Evolutionary conservation across 306 rosid genomes (phyloP).

Genomic region (Mimosa pudica): DNA sequence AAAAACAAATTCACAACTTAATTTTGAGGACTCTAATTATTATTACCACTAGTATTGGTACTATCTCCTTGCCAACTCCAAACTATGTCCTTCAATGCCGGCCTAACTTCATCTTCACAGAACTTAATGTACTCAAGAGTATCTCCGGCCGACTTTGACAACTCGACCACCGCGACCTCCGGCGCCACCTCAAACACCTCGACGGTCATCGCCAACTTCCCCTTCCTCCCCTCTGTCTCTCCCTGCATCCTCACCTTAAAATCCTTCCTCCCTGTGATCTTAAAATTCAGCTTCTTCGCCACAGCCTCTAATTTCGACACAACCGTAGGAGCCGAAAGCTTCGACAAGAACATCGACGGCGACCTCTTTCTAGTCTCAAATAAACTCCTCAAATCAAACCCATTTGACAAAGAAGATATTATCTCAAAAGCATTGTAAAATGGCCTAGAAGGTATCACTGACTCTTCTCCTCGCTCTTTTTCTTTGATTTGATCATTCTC

Average conservation of each 20-base stretch:
- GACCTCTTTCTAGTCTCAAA: constrained; percentile 65
- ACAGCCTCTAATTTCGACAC: constrained; percentile 51
- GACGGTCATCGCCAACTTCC: constrained; percentile 57
- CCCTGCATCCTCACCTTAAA: constrained; percentile 64
- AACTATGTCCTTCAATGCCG: constrained; percentile 81
- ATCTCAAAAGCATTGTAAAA: constrained; percentile 84
- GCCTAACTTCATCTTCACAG: constrained; percentile 72
- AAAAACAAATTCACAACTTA: neutral
- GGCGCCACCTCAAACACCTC: constrained; percentile 78
- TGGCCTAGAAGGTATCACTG: constrained; percentile 50
- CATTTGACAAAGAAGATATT: constrained; percentile 70
- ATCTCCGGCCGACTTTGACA: constrained; percentile 66
- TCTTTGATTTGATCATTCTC: neutral
- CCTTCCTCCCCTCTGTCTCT: constrained; percentile 67
- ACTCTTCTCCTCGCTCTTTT: constrained; percentile 1
- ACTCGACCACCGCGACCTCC: constrained; percentile 72
- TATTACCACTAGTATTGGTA: neutral
- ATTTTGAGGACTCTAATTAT: neutral
- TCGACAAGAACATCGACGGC: constrained; percentile 62
- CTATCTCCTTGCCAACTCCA: constrained; percentile 92
- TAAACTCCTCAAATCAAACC: constrained; percentile 71
- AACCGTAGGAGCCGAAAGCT: constrained; percentile 60
- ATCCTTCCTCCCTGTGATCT: constrained; percentile 51
- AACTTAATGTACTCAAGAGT: constrained; percentile 68
- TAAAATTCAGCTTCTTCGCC: constrained; percentile 55